A percentile compares a stretch with the other conserved stretches of the same genome.
These are phyloP conservation scores for Orbilia oligospora DNA, from an alignment of 2,329 filamentous ascomycete genomes.

Conservation along the genomic window DNA sequence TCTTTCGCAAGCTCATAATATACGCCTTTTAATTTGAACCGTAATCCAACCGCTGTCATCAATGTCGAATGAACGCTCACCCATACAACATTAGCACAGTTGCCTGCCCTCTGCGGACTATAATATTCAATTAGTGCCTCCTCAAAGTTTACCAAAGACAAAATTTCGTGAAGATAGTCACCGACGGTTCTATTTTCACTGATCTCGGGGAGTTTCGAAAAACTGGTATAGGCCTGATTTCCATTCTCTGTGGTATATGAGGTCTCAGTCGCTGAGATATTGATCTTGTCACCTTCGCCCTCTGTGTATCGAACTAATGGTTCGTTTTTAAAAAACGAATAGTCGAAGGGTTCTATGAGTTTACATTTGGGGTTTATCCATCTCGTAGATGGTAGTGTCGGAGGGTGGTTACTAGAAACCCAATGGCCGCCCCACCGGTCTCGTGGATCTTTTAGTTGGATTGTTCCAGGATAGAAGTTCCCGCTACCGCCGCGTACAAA, in stretches of 20 bases:
- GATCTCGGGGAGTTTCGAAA: neutral
- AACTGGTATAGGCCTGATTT: too few relatives aligned
- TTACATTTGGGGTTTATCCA: constrained; percentile 30
- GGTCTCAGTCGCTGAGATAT: neutral
- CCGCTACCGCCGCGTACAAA: constrained; percentile 28
- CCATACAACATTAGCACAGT: constrained; percentile 30
- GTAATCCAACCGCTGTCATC: neutral
- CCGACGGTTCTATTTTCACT: constrained; percentile 30
- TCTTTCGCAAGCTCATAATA: neutral
- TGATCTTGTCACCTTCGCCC: constrained; percentile 8
- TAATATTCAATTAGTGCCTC: neutral
- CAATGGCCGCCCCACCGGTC: constrained; percentile 35
- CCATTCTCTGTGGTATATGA: neutral
- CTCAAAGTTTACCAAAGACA: neutral
- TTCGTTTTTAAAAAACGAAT: constrained; percentile 43
- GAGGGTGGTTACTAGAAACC: neutral
- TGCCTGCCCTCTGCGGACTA: neutral
- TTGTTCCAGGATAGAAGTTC: constrained; percentile 12
- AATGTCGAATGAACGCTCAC: constrained; percentile 15
- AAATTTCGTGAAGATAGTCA: constrained; percentile 29
- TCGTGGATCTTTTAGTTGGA: constrained; percentile 13
- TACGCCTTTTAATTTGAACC: constrained; percentile 14
- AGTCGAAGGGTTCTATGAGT: constrained; percentile 32
- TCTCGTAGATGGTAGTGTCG: neutral
- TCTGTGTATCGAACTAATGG: constrained; percentile 27